Conservation (phyloP, 129 eudicot genomes). For the Chrysanthemum lavandulifolium region DNA sequence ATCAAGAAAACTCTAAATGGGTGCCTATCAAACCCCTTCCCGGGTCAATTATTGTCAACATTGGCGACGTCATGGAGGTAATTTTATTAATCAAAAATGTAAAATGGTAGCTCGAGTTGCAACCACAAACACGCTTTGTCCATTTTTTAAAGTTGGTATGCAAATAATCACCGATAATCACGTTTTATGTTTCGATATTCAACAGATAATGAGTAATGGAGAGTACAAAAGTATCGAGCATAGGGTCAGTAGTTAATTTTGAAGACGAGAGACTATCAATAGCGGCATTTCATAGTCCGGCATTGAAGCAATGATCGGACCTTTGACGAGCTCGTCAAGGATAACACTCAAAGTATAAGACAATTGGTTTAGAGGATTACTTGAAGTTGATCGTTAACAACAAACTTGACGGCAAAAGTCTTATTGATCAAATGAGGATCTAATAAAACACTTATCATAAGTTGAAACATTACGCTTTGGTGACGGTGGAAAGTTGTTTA, state of each 20-base stretch:
- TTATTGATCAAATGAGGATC: constrained; percentile 38
- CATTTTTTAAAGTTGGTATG: background rate
- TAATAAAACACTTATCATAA: too few species aligned
- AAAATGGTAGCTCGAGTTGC: too few species aligned
- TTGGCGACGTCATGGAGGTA: constrained; percentile 62
- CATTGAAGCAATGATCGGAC: constrained; percentile 27
- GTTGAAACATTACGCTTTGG: too few species aligned
- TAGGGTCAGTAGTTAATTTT: constrained; percentile 37
- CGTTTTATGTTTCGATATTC: background rate
- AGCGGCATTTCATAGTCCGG: constrained; percentile 43
- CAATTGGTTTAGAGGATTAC: constrained; percentile 28
- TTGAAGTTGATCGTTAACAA: constrained; percentile 19
- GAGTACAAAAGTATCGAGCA: constrained; percentile 56
- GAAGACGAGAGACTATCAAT: constrained; percentile 48
- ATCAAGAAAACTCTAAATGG: constrained; percentile 49
- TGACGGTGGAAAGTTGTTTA: background rate
- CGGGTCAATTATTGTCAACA: constrained; percentile 43
- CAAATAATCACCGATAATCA: background rate
- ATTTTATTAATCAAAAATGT: background rate
- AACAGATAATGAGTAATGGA: constrained; percentile 55
- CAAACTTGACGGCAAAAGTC: constrained; percentile 47
- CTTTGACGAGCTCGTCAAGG: constrained; percentile 30
- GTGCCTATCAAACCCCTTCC: constrained; percentile 47
- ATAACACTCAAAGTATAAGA: constrained; percentile 33
- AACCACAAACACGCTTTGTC: too few species aligned